Conservation (phyloP, 139 green algal species). For the Yamagishiella unicocca region DNA sequence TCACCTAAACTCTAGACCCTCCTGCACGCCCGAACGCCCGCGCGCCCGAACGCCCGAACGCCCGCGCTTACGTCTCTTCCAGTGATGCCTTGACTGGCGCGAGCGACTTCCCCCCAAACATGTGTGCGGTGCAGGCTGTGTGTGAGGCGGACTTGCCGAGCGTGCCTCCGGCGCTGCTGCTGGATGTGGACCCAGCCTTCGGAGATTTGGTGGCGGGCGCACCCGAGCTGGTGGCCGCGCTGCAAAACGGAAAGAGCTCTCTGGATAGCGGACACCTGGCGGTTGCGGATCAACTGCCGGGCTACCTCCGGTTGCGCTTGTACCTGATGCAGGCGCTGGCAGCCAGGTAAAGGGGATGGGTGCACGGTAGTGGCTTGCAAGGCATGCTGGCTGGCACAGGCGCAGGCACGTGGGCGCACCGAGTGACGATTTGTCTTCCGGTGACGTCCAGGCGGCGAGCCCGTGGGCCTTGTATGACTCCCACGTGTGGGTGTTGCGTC, state of each 20-base stretch:
- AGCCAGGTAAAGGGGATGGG: too few relatives aligned
- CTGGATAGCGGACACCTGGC: background rate
- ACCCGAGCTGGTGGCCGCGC: background rate
- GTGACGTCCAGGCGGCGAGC: too few relatives aligned
- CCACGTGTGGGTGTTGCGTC: too few relatives aligned
- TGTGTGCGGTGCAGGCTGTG: background rate
- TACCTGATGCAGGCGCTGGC: slow-evolving; percentile 38
- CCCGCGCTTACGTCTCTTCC: too few relatives aligned
- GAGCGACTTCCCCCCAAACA: background rate
- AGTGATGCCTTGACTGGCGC: too few relatives aligned
- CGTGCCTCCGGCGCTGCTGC: slow-evolving; percentile 13
- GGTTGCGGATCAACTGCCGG: background rate
- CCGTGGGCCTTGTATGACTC: too few relatives aligned
- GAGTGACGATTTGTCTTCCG: too few relatives aligned
- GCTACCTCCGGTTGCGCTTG: slow-evolving; percentile 21
- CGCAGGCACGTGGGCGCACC: too few relatives aligned
- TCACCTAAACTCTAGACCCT: background rate
- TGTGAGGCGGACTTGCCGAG: background rate
- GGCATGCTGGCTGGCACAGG: background rate
- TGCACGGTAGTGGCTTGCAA: too few relatives aligned
- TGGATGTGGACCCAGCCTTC: slow-evolving; percentile 6
- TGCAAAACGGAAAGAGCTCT: background rate
- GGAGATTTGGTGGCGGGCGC: background rate
- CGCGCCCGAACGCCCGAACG: background rate
- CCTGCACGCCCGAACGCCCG: background rate